Evolutionary conservation across 169 alveolate genomes (phyloP).

Genomic region (Plasmodium gaboni): DNA sequence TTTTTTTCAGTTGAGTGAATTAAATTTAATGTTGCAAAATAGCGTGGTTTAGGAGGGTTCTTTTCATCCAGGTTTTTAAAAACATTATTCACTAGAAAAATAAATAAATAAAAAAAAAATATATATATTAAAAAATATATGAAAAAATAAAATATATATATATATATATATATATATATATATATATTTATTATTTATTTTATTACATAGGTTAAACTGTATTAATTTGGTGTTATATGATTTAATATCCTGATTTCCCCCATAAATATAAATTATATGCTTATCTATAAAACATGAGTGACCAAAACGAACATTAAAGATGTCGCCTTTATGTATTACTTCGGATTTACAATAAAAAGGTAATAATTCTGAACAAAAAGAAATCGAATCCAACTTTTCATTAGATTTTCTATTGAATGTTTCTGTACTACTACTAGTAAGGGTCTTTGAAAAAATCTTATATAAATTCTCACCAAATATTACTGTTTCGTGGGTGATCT

Average conservation of each 20-base stretch:
- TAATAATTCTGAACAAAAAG: constrained; percentile 70
- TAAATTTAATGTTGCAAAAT: constrained; percentile 53
- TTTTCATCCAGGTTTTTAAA: constrained; percentile 33
- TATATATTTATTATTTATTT: neutral
- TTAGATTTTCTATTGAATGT: neutral
- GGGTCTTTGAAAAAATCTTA: constrained; percentile 28
- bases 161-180: neutral
- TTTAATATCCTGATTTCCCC: constrained; percentile 34
- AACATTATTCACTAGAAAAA: constrained; percentile 25
- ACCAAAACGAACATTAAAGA: constrained; percentile 65
- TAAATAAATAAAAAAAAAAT: neutral
- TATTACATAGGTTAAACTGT: constrained; percentile 28
- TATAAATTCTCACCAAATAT: constrained; percentile 72
- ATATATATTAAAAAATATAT: neutral
- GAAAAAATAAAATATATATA: neutral
- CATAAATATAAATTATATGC: constrained; percentile 54
- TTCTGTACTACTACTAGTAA: neutral
- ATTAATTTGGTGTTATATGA: constrained; percentile 6
- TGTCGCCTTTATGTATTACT: constrained; percentile 30
- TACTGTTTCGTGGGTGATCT: constrained; percentile 68
- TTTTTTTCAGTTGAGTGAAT: constrained; percentile 29
- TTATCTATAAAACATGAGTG: constrained; percentile 53
- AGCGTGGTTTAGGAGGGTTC: constrained; percentile 14
- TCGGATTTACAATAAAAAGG: constrained; percentile 77
- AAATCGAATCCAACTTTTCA: constrained; percentile 19